These are phyloP conservation scores for Dactylellina drechsleri DNA, from an alignment of 2,329 filamentous ascomycete species.

Conservation along the genomic window DNA sequence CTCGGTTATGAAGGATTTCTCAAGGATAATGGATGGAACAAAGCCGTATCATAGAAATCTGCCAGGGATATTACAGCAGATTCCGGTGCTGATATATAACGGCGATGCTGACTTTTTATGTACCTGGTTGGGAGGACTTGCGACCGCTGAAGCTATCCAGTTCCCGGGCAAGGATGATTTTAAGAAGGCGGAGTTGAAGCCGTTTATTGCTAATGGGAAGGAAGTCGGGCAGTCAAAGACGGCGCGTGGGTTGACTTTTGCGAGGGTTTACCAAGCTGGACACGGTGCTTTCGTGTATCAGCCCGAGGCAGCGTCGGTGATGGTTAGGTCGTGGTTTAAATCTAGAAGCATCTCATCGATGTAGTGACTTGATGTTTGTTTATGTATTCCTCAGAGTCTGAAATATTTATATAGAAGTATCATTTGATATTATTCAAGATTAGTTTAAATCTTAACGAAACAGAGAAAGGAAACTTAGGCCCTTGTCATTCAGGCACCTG, in stretches of 20 bases:
- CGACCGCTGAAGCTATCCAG: conserved; percentile 91
- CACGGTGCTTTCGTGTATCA: conserved; percentile 99
- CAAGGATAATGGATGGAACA: conserved; percentile 98
- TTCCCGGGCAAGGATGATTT: conserved; percentile 88
- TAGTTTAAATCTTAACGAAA: too few relatives aligned
- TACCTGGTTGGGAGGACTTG: conserved; percentile 99
- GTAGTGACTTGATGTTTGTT: too few relatives aligned
- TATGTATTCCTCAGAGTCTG: too few relatives aligned
- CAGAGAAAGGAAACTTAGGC: too few relatives aligned
- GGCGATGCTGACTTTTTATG: conserved; percentile 88
- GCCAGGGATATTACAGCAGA: conserved; percentile 84
- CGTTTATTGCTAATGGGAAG: conserved; percentile 71
- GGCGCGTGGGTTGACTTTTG: conserved; percentile 91
- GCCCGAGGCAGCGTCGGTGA: conserved; percentile 85
- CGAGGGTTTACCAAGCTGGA: conserved; percentile 85
- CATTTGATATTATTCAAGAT: too few relatives aligned
- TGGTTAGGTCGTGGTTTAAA: conserved; percentile 92
- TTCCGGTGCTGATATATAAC: conserved; percentile 93
- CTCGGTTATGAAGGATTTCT: conserved; percentile 97
- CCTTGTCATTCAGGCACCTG: too few relatives aligned
- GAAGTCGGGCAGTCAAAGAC: conserved; percentile 81
- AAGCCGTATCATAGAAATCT: conserved; percentile 94
- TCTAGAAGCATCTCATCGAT: background rate
- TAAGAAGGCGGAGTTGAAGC: conserved; percentile 75
- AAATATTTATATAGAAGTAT: too few relatives aligned